These are phyloP conservation scores for Solanum pennellii DNA, from an alignment of 257 asterid genomes.

Conservation along the genomic window DNA sequence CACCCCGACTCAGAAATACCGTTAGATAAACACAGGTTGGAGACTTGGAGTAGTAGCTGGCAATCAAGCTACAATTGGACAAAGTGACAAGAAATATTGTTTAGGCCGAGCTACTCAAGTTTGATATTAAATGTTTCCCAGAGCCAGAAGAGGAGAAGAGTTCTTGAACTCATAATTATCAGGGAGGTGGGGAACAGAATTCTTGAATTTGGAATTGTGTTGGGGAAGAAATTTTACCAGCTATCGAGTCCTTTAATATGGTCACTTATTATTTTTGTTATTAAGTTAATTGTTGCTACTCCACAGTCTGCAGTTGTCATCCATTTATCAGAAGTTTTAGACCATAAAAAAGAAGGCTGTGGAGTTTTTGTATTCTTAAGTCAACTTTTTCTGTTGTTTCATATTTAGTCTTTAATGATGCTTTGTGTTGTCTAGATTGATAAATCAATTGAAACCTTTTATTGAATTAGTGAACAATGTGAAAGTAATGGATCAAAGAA, in stretches of 20 bases:
- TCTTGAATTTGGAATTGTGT: background rate
- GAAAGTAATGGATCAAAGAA: background rate
- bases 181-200: background rate
- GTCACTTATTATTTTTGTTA: background rate
- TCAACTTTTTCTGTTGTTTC: background rate
- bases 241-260: background rate
- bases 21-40: background rate
- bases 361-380: background rate
- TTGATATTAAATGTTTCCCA: background rate
- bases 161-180: background rate
- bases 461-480: background rate
- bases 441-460: background rate
- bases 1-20: background rate
- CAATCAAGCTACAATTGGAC: background rate
- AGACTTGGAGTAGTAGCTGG: background rate
- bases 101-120: background rate
- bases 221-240: background rate
- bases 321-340: background rate
- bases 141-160: background rate
- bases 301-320: background rate
- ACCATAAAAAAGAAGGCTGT: background rate
- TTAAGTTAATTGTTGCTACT: background rate
- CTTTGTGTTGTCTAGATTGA: background rate
- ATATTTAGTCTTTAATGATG: background rate
- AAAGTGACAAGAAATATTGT: background rate